phyloP scores from a whole-genome alignment of 495 filamentous ascomycete species.

The Aspergillus biplanus region DNA sequence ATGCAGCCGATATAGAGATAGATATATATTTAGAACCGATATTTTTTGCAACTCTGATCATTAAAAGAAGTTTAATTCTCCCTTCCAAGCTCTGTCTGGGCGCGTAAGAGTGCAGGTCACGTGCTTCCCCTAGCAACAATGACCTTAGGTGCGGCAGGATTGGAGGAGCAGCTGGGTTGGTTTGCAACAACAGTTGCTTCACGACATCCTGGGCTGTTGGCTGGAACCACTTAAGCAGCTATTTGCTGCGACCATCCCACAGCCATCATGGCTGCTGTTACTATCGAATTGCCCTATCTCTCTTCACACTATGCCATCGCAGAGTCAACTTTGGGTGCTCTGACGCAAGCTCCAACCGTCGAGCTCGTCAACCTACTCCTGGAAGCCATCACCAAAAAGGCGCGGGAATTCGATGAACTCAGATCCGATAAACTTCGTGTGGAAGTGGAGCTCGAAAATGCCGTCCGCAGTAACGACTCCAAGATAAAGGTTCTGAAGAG shows the following conservation, averaged over 20 bases:
- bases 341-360: conserved; percentile 72
- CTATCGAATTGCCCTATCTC: conserved; percentile 75
- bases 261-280: conserved; percentile 71
- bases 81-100: not conserved
- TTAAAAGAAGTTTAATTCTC: not conserved
- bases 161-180: conserved; percentile 7
- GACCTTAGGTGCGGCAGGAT: conserved; percentile 17
- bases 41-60: no score
- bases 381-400: conserved; percentile 67
- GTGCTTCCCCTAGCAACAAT: conserved; percentile 13
- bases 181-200: conserved; percentile 17
- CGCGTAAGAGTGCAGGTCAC: conserved; percentile 9
- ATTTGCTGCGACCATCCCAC: conserved; percentile 22
- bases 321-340: conserved; percentile 63
- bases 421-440: conserved; percentile 81
- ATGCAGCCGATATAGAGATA: no score
- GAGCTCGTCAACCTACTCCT: conserved; percentile 76
- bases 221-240: conserved; percentile 20
- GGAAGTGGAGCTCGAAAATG: conserved; percentile 92
- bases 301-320: conserved; percentile 74
- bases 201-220: conserved; percentile 19
- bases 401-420: conserved; percentile 76
- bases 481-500: conserved; percentile 78
- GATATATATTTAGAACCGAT: no score
- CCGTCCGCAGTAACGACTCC: conserved; percentile 77